Evolutionary conservation across 2,329 filamentous ascomycete species (phyloP).

Genomic region (Massarina eburnea): DNA sequence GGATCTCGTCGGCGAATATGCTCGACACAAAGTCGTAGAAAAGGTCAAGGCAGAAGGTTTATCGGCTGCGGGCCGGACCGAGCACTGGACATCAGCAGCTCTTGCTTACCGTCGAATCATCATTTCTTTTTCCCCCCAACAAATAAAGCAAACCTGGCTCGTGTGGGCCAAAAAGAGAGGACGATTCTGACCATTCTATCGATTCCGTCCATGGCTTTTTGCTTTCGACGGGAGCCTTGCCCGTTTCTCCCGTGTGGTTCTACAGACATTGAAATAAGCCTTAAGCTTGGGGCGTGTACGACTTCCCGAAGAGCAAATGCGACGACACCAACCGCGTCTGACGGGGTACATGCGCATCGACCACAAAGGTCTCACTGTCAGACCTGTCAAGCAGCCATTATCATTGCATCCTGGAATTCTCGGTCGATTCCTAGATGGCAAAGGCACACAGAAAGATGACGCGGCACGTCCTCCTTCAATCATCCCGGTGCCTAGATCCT

Average conservation of each 20-base stretch:
- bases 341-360: neutral
- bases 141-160: neutral
- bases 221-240: neutral
- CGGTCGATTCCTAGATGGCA: no score
- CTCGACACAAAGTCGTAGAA: neutral
- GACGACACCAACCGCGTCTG: neutral
- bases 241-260: neutral
- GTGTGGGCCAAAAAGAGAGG: neutral
- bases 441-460: neutral
- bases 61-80: constrained; percentile 18
- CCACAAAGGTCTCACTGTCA: neutral
- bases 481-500: neutral
- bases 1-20: neutral
- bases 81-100: neutral
- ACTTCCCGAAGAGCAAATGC: neutral
- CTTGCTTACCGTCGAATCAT: neutral
- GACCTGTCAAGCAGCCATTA: neutral
- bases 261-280: neutral
- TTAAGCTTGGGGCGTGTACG: neutral
- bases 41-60: constrained; percentile 3
- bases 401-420: neutral
- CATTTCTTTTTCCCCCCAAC: neutral
- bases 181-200: neutral
- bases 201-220: neutral
- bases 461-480: neutral